phyloP scores from a whole-genome alignment of 2,329 filamentous ascomycete species.

The Fusarium citri region DNA sequence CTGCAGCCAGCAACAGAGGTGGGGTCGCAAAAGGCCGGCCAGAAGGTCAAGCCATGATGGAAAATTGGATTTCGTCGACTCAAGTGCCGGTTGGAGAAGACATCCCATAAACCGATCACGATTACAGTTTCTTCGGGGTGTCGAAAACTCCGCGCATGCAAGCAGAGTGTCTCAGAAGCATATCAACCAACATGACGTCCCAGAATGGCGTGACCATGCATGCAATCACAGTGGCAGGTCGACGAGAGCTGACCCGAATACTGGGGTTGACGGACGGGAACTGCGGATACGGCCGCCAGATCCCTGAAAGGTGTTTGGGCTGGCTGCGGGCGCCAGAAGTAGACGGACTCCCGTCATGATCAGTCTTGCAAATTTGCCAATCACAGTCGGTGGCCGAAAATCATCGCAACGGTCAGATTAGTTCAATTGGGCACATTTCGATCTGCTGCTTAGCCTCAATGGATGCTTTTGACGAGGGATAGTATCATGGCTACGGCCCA shows the following conservation, averaged over 20 bases:
- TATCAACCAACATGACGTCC: constrained; percentile 21
- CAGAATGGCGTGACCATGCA: constrained; percentile 30
- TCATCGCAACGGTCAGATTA: constrained; percentile 8
- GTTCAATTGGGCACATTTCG: not conserved
- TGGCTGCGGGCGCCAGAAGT: constrained; percentile 16
- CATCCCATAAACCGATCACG: constrained; percentile 42
- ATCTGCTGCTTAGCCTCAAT: constrained; percentile 2
- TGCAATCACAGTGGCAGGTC: constrained; percentile 10
- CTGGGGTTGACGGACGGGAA: constrained; percentile 34
- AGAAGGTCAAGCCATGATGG: constrained; percentile 77
- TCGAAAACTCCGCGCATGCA: not conserved
- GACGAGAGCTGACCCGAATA: constrained; percentile 25
- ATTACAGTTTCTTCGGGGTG: not conserved
- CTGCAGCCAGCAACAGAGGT: constrained; percentile 48
- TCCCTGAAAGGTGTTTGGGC: constrained; percentile 22
- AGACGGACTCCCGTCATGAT: not conserved
- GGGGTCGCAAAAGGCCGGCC: constrained; percentile 37
- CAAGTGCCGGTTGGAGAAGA: constrained; percentile 66
- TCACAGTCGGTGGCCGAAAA: constrained; percentile 1
- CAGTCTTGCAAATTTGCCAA: not conserved
- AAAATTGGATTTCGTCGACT: constrained; percentile 86
- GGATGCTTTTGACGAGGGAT: constrained; percentile 4
- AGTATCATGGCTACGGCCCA: constrained; percentile 17
- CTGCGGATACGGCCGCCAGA: constrained; percentile 39
- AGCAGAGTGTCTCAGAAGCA: constrained; percentile 22